Conservation (phyloP, 345 rosid species). For the Aurinia saxatilis region DNA sequence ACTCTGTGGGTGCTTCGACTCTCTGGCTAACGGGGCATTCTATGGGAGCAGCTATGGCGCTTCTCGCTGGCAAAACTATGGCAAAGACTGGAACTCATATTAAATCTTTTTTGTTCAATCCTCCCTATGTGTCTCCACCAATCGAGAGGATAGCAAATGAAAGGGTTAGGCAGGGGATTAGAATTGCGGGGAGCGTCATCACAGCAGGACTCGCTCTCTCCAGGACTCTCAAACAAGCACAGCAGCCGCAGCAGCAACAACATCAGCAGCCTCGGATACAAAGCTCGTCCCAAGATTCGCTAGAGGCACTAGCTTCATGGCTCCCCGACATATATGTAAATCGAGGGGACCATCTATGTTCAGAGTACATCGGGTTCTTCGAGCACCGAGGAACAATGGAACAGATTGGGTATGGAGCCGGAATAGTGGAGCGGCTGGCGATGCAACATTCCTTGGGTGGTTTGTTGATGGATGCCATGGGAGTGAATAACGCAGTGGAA, state of each 20-base stretch:
- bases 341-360: constrained; percentile 61
- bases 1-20: constrained; percentile 45
- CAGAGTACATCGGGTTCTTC: constrained; percentile 76
- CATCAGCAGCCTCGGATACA: not conserved
- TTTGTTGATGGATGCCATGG: constrained; percentile 51
- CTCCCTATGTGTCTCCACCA: constrained; percentile 74
- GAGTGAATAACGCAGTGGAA: constrained; percentile 43
- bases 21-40: constrained; percentile 91
- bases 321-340: constrained; percentile 58
- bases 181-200: constrained; percentile 58
- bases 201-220: constrained; percentile 74
- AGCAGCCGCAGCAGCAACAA: constrained; percentile 19
- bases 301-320: constrained; percentile 51
- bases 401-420: constrained; percentile 65
- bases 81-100: constrained; percentile 49
- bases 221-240: constrained; percentile 21
- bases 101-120: constrained; percentile 63
- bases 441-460: constrained; percentile 65
- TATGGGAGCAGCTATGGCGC: constrained; percentile 75
- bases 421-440: constrained; percentile 61
- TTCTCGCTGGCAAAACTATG: constrained; percentile 72
- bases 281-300: constrained; percentile 34
- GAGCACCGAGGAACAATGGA: constrained; percentile 86
- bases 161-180: constrained; percentile 50
- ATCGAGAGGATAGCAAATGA: constrained; percentile 59